Percentiles rank a stretch among this genome's conserved stretches.
Conservation (phyloP, 768 basidiomycete species). For the Termitomyces sp. region DNA sequence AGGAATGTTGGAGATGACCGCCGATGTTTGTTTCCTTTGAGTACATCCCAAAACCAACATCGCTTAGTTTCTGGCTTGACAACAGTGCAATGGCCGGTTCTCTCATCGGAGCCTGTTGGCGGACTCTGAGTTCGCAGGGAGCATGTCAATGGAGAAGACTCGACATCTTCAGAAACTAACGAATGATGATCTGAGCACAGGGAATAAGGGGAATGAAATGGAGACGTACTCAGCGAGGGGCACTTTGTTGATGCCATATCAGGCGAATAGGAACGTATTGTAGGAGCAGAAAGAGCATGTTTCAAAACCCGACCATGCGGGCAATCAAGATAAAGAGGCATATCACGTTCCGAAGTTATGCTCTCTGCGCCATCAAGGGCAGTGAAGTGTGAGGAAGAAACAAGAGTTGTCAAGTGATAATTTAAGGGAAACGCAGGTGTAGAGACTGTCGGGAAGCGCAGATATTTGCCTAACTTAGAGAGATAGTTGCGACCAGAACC, state of each 20-base stretch:
- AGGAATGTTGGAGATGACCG: background rate
- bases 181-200: background rate
- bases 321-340: background rate
- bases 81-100: background rate
- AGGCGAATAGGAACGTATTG: conserved; percentile 1
- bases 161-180: background rate
- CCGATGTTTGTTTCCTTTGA: background rate
- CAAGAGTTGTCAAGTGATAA: background rate
- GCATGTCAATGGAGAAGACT: background rate
- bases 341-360: background rate
- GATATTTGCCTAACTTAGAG: conserved; percentile 9
- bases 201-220: background rate
- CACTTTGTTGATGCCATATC: conserved; percentile 5
- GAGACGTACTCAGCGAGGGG: conserved; percentile 2
- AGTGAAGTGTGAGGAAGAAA: background rate
- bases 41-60: conserved; percentile 7
- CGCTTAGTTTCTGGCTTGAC: background rate
- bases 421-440: conserved; percentile 1
- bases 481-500: background rate
- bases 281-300: conserved; percentile 12
- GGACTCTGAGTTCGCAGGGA: background rate
- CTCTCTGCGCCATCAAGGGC: background rate
- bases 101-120: conserved; percentile 1
- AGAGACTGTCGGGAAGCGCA: conserved; percentile 3
- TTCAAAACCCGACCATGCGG: conserved; percentile 4